phyloP scores from a whole-genome alignment of 805 yeast species.

The Babjeviella inositovora region DNA sequence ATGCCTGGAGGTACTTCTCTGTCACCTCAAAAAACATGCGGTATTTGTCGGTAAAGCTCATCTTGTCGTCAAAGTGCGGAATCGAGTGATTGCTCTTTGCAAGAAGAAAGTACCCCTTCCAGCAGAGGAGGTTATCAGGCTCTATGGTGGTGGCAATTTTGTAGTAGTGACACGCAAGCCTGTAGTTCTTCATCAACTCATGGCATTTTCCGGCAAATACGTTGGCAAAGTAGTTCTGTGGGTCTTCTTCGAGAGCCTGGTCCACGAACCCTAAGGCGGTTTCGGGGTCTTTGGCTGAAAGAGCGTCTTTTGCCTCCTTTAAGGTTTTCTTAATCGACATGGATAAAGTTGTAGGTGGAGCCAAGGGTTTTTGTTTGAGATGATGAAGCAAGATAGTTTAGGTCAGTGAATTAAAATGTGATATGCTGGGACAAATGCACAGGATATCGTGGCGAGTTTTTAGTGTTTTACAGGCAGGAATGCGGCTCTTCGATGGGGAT shows the following conservation, averaged over 20 bases:
- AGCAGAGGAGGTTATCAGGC: slow-evolving; percentile 41
- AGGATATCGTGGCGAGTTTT: no score
- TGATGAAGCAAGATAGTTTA: no score
- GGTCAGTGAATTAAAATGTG: no score
- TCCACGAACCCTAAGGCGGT: slow-evolving; percentile 40
- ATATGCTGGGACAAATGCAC: no score
- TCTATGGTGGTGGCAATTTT: slow-evolving; percentile 30
- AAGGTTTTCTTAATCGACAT: slow-evolving; percentile 8
- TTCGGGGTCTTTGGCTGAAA: slow-evolving; percentile 42
- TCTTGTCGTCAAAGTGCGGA: no score
- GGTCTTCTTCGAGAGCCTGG: slow-evolving; percentile 39
- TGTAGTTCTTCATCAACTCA: slow-evolving; percentile 21
- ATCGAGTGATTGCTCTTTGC: slow-evolving; percentile 10
- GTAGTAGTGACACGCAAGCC: slow-evolving; percentile 25
- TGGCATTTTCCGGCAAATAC: slow-evolving; percentile 61
- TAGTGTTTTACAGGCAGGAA: no score
- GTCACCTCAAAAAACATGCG: slow-evolving; percentile 27
- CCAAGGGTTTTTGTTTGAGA: no score
- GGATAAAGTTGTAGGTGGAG: not conserved
- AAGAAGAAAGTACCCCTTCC: slow-evolving; percentile 64
- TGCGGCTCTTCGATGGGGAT: no score
- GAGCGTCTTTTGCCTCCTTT: slow-evolving; percentile 24
- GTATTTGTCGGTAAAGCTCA: slow-evolving; percentile 21
- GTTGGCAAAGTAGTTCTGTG: slow-evolving; percentile 44
- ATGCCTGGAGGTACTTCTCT: slow-evolving; percentile 22